phyloP scores from a whole-genome alignment of 805 yeast genomes.

The Myxozyma mucilagina region DNA sequence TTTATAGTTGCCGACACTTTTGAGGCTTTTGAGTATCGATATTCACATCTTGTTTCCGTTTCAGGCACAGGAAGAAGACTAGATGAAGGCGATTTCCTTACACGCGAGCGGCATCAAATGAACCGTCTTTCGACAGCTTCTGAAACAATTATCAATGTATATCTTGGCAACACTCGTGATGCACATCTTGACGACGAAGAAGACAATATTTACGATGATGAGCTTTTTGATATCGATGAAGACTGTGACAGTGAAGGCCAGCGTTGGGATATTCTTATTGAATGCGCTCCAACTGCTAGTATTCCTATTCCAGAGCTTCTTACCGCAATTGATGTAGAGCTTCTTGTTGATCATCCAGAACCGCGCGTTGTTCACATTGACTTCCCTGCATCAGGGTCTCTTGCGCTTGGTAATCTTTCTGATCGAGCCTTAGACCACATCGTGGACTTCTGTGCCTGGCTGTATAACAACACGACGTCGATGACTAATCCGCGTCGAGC shows the following conservation, averaged over 20 bases:
- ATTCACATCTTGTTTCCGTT: slow-evolving; percentile 31
- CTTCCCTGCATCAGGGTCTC: slow-evolving; percentile 83
- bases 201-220: slow-evolving; percentile 5
- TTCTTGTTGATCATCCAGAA: neutral
- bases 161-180: slow-evolving; percentile 85
- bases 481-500: slow-evolving; percentile 37
- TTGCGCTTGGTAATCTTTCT: slow-evolving; percentile 70
- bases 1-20: slow-evolving; percentile 33
- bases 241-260: neutral
- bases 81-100: slow-evolving; percentile 53
- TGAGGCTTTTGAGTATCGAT: slow-evolving; percentile 28
- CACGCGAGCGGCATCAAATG: slow-evolving; percentile 80
- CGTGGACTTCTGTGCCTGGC: slow-evolving; percentile 66
- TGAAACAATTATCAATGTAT: slow-evolving; percentile 54
- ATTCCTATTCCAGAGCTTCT: slow-evolving; percentile 22
- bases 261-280: slow-evolving; percentile 41
- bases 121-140: slow-evolving; percentile 82
- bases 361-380: slow-evolving; percentile 34
- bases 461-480: slow-evolving; percentile 44
- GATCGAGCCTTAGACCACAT: slow-evolving; percentile 63
- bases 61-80: slow-evolving; percentile 21
- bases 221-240: slow-evolving; percentile 1
- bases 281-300: slow-evolving; percentile 38
- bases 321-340: slow-evolving; percentile 20
- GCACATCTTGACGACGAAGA: slow-evolving; percentile 36